Percentiles rank a stretch among this genome's conserved stretches.
These are phyloP conservation scores for Aspergillus aculeatinus DNA, from an alignment of 2,329 filamentous ascomycete species.

Conservation along the genomic window DNA sequence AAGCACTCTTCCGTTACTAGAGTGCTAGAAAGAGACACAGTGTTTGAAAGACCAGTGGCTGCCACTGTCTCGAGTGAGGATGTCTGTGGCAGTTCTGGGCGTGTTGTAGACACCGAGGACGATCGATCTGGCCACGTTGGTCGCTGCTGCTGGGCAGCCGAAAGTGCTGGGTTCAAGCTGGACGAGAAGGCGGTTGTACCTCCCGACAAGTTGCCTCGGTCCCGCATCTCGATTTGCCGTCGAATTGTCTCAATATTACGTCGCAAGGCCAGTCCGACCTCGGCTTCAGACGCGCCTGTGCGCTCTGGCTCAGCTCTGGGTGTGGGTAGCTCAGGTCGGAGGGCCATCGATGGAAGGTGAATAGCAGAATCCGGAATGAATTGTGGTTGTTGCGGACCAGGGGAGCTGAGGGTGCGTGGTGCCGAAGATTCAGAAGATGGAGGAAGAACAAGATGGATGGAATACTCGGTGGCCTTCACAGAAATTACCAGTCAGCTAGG, in stretches of 20 bases:
- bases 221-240: slow-evolving; percentile 22
- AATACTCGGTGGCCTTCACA: slow-evolving; percentile 28
- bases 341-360: background rate
- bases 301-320: slow-evolving; percentile 13
- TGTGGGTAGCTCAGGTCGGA: slow-evolving; percentile 9
- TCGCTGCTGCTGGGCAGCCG: slow-evolving; percentile 4
- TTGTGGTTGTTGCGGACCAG: slow-evolving; percentile 3
- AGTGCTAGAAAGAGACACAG: background rate
- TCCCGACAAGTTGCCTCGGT: slow-evolving; percentile 6
- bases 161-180: background rate
- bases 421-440: slow-evolving; percentile 28
- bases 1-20: slow-evolving; percentile 16
- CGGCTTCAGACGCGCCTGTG: slow-evolving; percentile 13
- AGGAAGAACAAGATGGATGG: slow-evolving; percentile 46
- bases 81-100: background rate
- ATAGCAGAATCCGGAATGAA: background rate
- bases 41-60: background rate
- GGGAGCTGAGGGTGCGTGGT: slow-evolving; percentile 6
- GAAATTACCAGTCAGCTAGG: slow-evolving; percentile 7
- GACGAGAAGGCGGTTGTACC: slow-evolving; percentile 2
- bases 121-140: slow-evolving; percentile 7
- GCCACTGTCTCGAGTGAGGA: slow-evolving; percentile 3
- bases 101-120: background rate
- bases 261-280: slow-evolving; percentile 22
- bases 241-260: slow-evolving; percentile 24